These are phyloP conservation scores for Sungouiella thailandica DNA, from an alignment of 805 yeast species.

Conservation along the genomic window DNA sequence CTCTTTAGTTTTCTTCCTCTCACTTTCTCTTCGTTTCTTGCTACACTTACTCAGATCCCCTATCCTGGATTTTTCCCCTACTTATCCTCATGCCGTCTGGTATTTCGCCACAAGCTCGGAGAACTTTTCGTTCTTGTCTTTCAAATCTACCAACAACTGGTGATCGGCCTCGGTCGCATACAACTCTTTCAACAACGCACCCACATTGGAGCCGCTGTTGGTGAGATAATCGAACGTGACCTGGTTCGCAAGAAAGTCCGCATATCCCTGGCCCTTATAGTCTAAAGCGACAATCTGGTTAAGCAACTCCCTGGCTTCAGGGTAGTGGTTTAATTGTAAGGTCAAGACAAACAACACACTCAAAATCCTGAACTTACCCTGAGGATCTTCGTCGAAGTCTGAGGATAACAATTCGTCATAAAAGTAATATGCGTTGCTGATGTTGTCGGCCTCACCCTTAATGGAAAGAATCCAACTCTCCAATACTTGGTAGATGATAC, in stretches of 20 bases:
- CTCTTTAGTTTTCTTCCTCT: too few species aligned
- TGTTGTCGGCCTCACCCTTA: constrained; percentile 38
- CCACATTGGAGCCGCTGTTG: constrained; percentile 38
- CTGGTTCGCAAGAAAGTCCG: constrained; percentile 57
- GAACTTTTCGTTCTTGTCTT: constrained; percentile 59
- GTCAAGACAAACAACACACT: constrained; percentile 67
- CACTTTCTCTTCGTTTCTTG: too few species aligned
- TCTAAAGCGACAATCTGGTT: constrained; percentile 41
- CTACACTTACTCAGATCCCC: too few species aligned
- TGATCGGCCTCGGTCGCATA: constrained; percentile 48
- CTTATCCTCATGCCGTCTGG: constrained; percentile 9
- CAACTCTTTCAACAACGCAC: constrained; percentile 44
- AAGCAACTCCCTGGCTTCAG: constrained; percentile 70
- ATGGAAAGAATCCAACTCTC: constrained; percentile 59
- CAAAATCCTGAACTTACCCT: constrained; percentile 36
- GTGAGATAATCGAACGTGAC: constrained; percentile 55
- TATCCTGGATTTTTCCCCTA: too few species aligned
- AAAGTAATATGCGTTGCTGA: constrained; percentile 47
- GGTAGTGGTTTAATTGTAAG: constrained; percentile 70
- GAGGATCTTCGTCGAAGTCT: constrained; percentile 34
- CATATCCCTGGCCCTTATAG: constrained; percentile 20
- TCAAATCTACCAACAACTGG: constrained; percentile 51
- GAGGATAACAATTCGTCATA: constrained; percentile 74
- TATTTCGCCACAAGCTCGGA: constrained; percentile 66
- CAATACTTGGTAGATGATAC: constrained; percentile 68